Conservation (phyloP, 2,329 filamentous ascomycete genomes). For the Drechslera avenae region DNA sequence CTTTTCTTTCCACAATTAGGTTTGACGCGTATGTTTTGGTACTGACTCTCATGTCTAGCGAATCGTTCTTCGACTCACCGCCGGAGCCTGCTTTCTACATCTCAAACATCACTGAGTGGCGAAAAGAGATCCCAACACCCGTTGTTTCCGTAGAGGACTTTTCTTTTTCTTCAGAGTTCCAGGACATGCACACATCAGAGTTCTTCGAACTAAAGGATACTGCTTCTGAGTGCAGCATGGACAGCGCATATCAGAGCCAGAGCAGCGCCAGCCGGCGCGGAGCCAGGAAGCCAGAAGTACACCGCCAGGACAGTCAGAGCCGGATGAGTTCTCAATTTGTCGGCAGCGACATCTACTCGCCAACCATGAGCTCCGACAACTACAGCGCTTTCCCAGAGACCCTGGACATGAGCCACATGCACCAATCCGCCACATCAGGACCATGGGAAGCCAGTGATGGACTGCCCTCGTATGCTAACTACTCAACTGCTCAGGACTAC, state of each 20-base stretch:
- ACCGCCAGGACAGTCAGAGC: conserved; percentile 38
- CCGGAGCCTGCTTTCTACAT: conserved; percentile 43
- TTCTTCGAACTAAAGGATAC: conserved; percentile 45
- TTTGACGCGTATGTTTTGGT: conserved; percentile 27
- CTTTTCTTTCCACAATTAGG: conserved; percentile 19
- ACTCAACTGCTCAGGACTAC: conserved; percentile 45
- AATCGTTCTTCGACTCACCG: conserved; percentile 47
- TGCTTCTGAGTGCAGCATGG: conserved; percentile 50
- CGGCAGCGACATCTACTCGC: conserved; percentile 43
- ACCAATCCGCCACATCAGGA: conserved; percentile 36
- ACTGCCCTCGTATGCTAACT: conserved; percentile 46
- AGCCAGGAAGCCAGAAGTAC: conserved; percentile 33
- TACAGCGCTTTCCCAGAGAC: conserved; percentile 40
- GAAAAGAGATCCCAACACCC: conserved; percentile 46
- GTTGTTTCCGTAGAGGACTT: conserved; percentile 42
- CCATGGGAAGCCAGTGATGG: conserved; percentile 40
- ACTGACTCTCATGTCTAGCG: conserved; percentile 49
- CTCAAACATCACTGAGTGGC: conserved; percentile 51
- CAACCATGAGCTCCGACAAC: conserved; percentile 45
- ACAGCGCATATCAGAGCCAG: conserved; percentile 51
- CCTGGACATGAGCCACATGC: conserved; percentile 44
- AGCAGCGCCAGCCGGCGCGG: conserved; percentile 44
- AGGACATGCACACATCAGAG: conserved; percentile 44
- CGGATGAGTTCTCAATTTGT: conserved; percentile 39
- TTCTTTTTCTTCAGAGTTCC: conserved; percentile 42